Conservation (phyloP, 805 yeast genomes). For the Lipomyces sp. region DNA sequence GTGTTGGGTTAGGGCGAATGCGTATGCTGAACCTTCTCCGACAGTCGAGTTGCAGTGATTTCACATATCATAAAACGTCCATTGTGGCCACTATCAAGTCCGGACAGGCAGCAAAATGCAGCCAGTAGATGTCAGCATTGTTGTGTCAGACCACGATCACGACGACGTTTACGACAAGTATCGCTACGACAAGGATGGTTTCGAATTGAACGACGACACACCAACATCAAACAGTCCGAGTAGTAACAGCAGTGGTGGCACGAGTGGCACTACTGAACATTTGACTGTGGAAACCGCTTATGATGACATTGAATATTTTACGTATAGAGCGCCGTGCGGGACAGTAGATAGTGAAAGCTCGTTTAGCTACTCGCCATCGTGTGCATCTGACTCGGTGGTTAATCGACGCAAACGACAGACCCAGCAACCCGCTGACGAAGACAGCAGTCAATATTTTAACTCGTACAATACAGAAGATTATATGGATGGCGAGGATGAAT, state of each 20-base stretch:
- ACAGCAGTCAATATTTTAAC: constrained; percentile 3
- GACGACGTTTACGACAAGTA: neutral
- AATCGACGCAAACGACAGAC: neutral
- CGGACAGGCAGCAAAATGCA: neutral
- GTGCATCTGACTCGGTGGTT: neutral
- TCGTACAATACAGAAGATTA: constrained; percentile 14
- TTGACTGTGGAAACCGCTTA: neutral
- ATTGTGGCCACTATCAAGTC: neutral
- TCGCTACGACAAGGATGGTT: neutral
- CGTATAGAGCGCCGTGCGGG: neutral
- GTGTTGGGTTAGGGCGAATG: neutral
- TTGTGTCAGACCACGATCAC: constrained; percentile 16
- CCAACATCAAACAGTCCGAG: neutral
- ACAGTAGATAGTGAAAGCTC: neutral
- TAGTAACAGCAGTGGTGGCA: constrained; percentile 1
- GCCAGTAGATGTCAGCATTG: constrained; percentile 15
- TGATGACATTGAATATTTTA: constrained; percentile 1
- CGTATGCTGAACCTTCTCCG: neutral
- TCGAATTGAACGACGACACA: neutral
- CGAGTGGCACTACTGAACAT: neutral
- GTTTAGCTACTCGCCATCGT: neutral
- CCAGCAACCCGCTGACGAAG: constrained; percentile 9
- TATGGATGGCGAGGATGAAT: constrained; percentile 16
- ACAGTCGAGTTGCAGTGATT: neutral
- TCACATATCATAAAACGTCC: neutral